Evolutionary conservation across 345 rosid genomes (phyloP).

Genomic region (rapeseed (Brassica napus)): DNA sequence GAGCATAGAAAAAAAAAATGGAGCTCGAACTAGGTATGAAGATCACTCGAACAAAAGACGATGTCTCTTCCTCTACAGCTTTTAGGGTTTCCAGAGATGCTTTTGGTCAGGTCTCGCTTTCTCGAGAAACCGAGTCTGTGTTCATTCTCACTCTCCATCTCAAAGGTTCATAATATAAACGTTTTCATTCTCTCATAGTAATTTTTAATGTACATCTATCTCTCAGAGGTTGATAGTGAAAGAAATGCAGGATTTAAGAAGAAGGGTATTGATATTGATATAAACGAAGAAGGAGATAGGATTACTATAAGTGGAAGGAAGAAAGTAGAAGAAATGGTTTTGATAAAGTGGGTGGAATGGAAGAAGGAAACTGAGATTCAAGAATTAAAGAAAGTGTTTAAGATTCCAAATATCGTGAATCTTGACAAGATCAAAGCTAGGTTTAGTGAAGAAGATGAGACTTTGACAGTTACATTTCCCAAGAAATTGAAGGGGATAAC

Average conservation of each 20-base stretch:
- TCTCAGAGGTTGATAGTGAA: background rate
- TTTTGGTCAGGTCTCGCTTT: conserved; percentile 53
- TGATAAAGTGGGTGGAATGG: conserved; percentile 61
- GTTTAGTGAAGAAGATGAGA: conserved; percentile 56
- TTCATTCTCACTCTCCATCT: conserved; percentile 71
- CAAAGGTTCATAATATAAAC: conserved; percentile 48
- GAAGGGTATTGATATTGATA: conserved; percentile 59
- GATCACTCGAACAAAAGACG: conserved; percentile 71
- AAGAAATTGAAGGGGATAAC: conserved; percentile 56
- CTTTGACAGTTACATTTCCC: conserved; percentile 56
- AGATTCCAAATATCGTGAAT: conserved; percentile 59
- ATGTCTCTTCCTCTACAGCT: conserved; percentile 52
- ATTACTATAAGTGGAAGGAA: conserved; percentile 62
- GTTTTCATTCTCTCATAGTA: background rate
- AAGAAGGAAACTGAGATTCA: conserved; percentile 58
- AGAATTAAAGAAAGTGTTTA: conserved; percentile 57
- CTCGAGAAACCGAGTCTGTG: conserved; percentile 59
- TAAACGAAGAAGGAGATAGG: conserved; percentile 62
- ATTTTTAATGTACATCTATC: background rate
- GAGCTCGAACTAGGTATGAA: conserved; percentile 82
- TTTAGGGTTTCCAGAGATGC: conserved; percentile 50
- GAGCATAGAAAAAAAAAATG: conserved; percentile 39
- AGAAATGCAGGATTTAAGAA: conserved; percentile 58
- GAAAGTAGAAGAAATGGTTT: conserved; percentile 65
- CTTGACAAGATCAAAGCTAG: conserved; percentile 69